Percentiles rank a stretch among this genome's conserved stretches.
phyloP scores from a whole-genome alignment of 2,329 filamentous ascomycete species.

The Trichoderma semiorbis region DNA sequence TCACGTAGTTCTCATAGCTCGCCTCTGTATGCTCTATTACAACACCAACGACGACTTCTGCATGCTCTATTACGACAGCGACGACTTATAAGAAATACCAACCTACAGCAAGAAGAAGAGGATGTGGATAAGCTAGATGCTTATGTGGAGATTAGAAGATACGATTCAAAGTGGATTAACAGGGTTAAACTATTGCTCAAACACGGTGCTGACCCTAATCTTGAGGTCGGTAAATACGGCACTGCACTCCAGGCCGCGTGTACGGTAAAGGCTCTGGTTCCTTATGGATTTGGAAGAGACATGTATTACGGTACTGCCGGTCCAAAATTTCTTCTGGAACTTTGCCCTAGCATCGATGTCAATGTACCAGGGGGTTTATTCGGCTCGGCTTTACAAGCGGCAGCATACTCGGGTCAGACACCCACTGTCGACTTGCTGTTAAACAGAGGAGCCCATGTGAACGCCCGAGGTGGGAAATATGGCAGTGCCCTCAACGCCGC shows the following conservation, averaged over 20 bases:
- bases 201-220: background rate
- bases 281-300: background rate
- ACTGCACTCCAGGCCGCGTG: background rate
- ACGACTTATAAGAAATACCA: no score
- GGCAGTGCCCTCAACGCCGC: slow-evolving; percentile 16
- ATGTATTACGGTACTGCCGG: background rate
- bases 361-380: slow-evolving; percentile 18
- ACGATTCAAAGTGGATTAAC: background rate
- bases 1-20: background rate
- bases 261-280: background rate
- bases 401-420: slow-evolving; percentile 13
- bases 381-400: slow-evolving; percentile 21
- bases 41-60: no score
- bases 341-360: slow-evolving; percentile 9
- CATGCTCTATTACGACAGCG: no score
- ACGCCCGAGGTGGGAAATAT: slow-evolving; percentile 5
- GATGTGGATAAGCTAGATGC: no score
- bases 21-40: background rate
- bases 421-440: background rate
- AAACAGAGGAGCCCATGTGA: slow-evolving; percentile 18
- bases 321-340: background rate
- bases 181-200: background rate
- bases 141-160: no score
- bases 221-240: background rate
- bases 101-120: no score